Conservation (phyloP, 164 flowering plant species). For the Chimonanthus salicifolius region DNA sequence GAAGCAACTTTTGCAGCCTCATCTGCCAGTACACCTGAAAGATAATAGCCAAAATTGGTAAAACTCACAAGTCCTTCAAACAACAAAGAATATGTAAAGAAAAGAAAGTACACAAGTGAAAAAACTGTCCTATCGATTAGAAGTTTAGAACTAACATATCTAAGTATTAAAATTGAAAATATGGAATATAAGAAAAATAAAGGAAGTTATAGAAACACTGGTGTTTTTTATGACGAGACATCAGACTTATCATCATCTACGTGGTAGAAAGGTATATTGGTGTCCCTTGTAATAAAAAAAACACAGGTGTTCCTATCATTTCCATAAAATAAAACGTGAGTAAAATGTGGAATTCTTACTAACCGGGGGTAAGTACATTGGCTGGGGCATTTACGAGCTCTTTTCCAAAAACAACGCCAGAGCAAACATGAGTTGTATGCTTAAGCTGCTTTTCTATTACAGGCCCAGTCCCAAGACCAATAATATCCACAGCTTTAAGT, state of each 20-base stretch:
- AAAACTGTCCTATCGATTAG: too few relatives aligned
- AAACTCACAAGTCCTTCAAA: neutral
- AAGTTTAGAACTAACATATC: too few relatives aligned
- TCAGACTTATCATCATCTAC: too few relatives aligned
- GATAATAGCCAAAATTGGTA: neutral
- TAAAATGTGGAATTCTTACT: constrained; percentile 10
- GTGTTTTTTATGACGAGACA: too few relatives aligned
- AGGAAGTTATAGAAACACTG: too few relatives aligned
- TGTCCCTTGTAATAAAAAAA: too few relatives aligned
- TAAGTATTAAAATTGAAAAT: too few relatives aligned
- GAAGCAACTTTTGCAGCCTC: constrained; percentile 89
- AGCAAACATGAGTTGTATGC: constrained; percentile 62
- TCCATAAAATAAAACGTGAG: too few relatives aligned
- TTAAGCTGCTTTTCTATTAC: constrained; percentile 77
- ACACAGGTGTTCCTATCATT: too few relatives aligned
- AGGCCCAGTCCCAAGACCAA: constrained; percentile 88
- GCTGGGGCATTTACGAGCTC: constrained; percentile 96
- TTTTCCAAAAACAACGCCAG: constrained; percentile 70
- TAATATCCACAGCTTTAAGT: constrained; percentile 70
- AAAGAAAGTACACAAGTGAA: too few relatives aligned
- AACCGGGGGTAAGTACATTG: constrained; percentile 97
- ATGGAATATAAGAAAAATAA: too few relatives aligned
- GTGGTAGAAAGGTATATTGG: too few relatives aligned
- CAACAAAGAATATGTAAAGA: neutral
- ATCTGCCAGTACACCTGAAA: constrained; percentile 70